A percentile compares a stretch with the other conserved stretches of the same genome.
phyloP scores from a whole-genome alignment of 139 green algal species.

The Zygnema circumcarinatum region DNA sequence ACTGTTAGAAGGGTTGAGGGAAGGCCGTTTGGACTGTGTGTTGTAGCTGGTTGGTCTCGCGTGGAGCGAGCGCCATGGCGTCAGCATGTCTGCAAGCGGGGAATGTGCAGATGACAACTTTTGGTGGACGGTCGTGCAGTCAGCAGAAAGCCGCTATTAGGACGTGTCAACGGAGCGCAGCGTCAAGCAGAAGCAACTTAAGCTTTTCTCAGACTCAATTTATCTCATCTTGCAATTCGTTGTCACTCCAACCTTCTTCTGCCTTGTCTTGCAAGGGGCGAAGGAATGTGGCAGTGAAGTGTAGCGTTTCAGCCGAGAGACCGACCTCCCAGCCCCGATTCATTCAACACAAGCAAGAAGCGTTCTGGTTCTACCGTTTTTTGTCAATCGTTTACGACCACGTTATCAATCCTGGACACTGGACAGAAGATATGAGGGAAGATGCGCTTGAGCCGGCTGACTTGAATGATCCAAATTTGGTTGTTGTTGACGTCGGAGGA shows the following conservation, averaged over 20 bases:
- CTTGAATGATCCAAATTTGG: slow-evolving; percentile 69
- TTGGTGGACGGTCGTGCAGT: no score
- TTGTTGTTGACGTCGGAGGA: slow-evolving; percentile 91
- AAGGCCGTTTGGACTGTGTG: no score
- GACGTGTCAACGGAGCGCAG: no score
- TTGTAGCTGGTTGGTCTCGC: no score
- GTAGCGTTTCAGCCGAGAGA: slow-evolving; percentile 18
- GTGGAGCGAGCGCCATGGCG: no score
- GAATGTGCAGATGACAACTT: no score
- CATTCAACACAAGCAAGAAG: slow-evolving; percentile 94
- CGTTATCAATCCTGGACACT: slow-evolving; percentile 90
- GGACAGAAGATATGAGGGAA: slow-evolving; percentile 91
- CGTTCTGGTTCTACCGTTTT: slow-evolving; percentile 84
- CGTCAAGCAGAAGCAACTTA: no score
- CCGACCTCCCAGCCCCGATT: slow-evolving; percentile 65
- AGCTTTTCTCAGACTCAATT: neutral
- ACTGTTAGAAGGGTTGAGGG: no score
- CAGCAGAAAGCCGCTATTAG: no score
- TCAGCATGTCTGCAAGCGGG: no score
- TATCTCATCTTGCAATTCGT: neutral
- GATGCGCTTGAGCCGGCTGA: slow-evolving; percentile 84
- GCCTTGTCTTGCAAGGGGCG: neutral
- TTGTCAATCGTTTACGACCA: slow-evolving; percentile 88
- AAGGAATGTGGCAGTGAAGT: neutral
- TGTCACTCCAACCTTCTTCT: neutral